Percentiles rank a stretch among this genome's conserved stretches.
Conservation (phyloP, 345 rosid genomes). For the Kernera saxatilis region DNA sequence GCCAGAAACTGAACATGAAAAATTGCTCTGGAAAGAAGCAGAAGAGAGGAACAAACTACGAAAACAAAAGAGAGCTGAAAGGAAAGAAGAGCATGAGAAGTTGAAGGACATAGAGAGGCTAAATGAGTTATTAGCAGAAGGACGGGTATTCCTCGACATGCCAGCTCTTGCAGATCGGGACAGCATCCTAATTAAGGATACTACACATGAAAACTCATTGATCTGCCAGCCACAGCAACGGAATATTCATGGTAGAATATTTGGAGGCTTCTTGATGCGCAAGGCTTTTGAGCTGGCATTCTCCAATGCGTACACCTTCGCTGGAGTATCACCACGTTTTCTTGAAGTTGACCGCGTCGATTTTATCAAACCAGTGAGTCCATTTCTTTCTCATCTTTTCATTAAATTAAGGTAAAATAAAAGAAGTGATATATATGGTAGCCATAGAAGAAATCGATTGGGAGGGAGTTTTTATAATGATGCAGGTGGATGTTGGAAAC, state of each 20-base stretch:
- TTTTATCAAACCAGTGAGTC: slow-evolving; percentile 77
- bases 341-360: slow-evolving; percentile 86
- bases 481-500: slow-evolving; percentile 82
- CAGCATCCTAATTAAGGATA: slow-evolving; percentile 69
- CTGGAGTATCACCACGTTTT: slow-evolving; percentile 76
- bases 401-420: not conserved
- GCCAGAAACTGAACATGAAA: slow-evolving; percentile 68
- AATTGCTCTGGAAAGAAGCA: slow-evolving; percentile 69
- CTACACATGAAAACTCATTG: slow-evolving; percentile 62
- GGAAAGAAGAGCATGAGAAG: slow-evolving; percentile 29
- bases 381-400: not conserved
- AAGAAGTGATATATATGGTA: not conserved
- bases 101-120: slow-evolving; percentile 46
- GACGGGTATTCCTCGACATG: slow-evolving; percentile 79
- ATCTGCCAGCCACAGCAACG: slow-evolving; percentile 90
- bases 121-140: slow-evolving; percentile 62
- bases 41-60: slow-evolving; percentile 70
- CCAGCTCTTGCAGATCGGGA: slow-evolving; percentile 89
- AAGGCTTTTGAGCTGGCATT: slow-evolving; percentile 84
- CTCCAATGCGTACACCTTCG: slow-evolving; percentile 75
- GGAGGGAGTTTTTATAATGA: not conserved
- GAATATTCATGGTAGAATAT: slow-evolving; percentile 79
- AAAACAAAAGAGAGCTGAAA: slow-evolving; percentile 47
- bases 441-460: not conserved
- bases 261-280: slow-evolving; percentile 87